These are phyloP conservation scores for Lipomyces orientalis DNA, from an alignment of 805 yeast species.

Conservation along the genomic window DNA sequence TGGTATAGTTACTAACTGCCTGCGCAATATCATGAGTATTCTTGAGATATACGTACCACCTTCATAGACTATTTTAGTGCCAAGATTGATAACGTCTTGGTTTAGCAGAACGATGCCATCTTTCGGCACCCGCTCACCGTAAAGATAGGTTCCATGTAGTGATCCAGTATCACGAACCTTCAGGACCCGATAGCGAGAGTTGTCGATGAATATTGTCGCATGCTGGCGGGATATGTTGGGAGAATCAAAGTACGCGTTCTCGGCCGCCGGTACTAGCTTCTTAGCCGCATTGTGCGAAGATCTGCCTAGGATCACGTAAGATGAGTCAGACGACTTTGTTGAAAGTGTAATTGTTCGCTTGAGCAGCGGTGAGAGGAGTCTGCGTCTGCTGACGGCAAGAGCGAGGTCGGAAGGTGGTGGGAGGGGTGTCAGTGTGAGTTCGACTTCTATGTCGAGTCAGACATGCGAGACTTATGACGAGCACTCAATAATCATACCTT, in stretches of 20 bases:
- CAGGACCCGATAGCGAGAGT: not conserved
- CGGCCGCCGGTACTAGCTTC: slow-evolving; percentile 1
- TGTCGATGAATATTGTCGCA: slow-evolving; percentile 8
- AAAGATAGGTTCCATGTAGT: slow-evolving; percentile 13
- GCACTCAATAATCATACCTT: not conserved
- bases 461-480: not conserved
- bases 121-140: slow-evolving; percentile 6
- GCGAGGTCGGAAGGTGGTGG: not conserved
- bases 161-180: slow-evolving; percentile 14
- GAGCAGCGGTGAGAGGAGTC: not conserved
- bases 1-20: not conserved
- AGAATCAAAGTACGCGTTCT: slow-evolving; percentile 11
- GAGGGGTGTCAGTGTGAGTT: slow-evolving; percentile 1
- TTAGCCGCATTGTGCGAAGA: slow-evolving; percentile 14
- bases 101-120: not conserved
- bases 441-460: not conserved
- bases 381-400: not conserved
- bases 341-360: not conserved
- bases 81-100: slow-evolving; percentile 9
- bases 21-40: not conserved
- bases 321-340: not conserved
- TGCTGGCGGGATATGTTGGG: slow-evolving; percentile 19
- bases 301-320: slow-evolving; percentile 12
- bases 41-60: slow-evolving; percentile 2
- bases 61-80: slow-evolving; percentile 7